phyloP scores from a whole-genome alignment of 768 basidiomycete genomes.

The Lactifluus subvellereus region DNA sequence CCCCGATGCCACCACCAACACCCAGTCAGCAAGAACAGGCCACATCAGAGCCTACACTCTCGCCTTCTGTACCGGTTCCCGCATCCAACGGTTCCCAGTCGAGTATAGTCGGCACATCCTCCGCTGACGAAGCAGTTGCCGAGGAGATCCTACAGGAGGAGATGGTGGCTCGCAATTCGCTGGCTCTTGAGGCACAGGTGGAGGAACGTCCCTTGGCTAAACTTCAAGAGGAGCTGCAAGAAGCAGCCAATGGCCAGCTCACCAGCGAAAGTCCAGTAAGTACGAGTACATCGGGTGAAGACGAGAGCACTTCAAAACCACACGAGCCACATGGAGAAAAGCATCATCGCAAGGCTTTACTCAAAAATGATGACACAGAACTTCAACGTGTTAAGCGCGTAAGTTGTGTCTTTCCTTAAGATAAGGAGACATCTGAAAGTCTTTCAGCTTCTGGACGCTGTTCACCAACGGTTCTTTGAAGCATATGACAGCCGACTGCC shows the following conservation, averaged over 20 bases:
- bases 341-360: conserved; percentile 57
- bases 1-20: conserved; percentile 24
- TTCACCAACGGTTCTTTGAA: conserved; percentile 72
- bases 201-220: conserved; percentile 84
- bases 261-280: neutral
- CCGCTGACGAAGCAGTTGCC: conserved; percentile 34
- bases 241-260: conserved; percentile 32
- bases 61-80: conserved; percentile 10
- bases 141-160: conserved; percentile 46
- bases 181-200: conserved; percentile 76
- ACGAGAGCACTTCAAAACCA: conserved; percentile 6
- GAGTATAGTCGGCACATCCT: conserved; percentile 13
- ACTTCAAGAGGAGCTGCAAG: conserved; percentile 74
- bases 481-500: conserved; percentile 47
- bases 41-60: neutral
- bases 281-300: conserved; percentile 1
- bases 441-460: conserved; percentile 67
- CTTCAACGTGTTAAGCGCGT: conserved; percentile 73
- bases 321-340: conserved; percentile 36
- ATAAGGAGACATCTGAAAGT: neutral
- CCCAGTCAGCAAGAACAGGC: neutral
- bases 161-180: conserved; percentile 62
- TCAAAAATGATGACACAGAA: conserved; percentile 86
- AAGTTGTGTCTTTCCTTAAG: conserved; percentile 25
- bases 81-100: neutral